These are phyloP conservation scores for Talaromyces sp. DNA, from an alignment of 2,329 filamentous ascomycete genomes.

Conservation along the genomic window DNA sequence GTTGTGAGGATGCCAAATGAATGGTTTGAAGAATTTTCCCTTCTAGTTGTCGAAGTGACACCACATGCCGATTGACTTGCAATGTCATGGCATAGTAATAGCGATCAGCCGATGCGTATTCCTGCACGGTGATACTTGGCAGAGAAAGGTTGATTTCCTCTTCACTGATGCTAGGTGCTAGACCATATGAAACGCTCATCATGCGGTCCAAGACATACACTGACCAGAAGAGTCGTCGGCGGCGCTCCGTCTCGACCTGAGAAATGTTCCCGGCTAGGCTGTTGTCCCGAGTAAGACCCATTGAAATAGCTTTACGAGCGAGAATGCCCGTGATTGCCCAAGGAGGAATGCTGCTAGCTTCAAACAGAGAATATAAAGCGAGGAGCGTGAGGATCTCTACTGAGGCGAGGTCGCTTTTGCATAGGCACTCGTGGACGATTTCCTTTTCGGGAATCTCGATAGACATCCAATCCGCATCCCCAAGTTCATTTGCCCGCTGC, in stretches of 20 bases:
- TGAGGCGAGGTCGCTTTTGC: conserved; percentile 32
- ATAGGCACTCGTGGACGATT: conserved; percentile 40
- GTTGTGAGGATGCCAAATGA: conserved; percentile 22
- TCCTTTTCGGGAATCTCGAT: conserved; percentile 17
- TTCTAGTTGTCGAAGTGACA: conserved; percentile 43
- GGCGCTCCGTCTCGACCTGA: conserved; percentile 23
- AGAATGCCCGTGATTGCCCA: conserved; percentile 35
- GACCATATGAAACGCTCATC: conserved; percentile 40
- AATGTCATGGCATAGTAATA: conserved; percentile 37
- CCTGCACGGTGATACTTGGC: conserved; percentile 43
- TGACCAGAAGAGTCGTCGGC: conserved; percentile 44
- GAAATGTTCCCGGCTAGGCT: background rate
- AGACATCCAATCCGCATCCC: conserved; percentile 17
- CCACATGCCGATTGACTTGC: conserved; percentile 44
- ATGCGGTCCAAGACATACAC: conserved; percentile 45
- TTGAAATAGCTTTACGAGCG: conserved; percentile 5
- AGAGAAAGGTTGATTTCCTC: conserved; percentile 39
- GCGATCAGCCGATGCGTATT: conserved; percentile 40
- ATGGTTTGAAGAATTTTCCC: conserved; percentile 17
- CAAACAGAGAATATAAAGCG: conserved; percentile 43
- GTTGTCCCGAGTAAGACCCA: conserved; percentile 3
- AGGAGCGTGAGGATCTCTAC: conserved; percentile 41
- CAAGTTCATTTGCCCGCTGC: conserved; percentile 40
- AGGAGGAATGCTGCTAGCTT: conserved; percentile 36
- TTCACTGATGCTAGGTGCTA: conserved; percentile 38